Percentiles rank a stretch among this genome's conserved stretches.
Evolutionary conservation across 1,139 yeast genomes (phyloP).

Genomic region (Debaryomyces fabryi): DNA sequence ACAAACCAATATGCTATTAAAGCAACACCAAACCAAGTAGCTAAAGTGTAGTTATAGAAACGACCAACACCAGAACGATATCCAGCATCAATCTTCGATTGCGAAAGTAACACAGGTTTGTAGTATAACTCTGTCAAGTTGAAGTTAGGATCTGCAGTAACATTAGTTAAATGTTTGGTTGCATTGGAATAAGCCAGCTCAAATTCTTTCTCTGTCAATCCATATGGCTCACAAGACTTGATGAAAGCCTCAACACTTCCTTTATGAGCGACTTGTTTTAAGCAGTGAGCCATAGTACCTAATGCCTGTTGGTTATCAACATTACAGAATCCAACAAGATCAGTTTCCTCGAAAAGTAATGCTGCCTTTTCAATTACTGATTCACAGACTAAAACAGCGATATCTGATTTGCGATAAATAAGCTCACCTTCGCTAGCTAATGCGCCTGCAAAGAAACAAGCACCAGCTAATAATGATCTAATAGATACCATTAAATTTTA

Average conservation of each 20-base stretch:
- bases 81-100: slow-evolving; percentile 30
- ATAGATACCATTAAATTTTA: neutral
- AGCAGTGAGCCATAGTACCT: slow-evolving; percentile 37
- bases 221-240: slow-evolving; percentile 24
- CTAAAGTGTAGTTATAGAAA: slow-evolving; percentile 45
- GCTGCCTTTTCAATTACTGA: slow-evolving; percentile 27
- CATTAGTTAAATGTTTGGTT: slow-evolving; percentile 30
- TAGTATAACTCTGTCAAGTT: slow-evolving; percentile 29
- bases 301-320: slow-evolving; percentile 33
- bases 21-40: slow-evolving; percentile 51
- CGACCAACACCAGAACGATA: slow-evolving; percentile 41
- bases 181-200: slow-evolving; percentile 42
- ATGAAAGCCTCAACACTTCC: slow-evolving; percentile 20
- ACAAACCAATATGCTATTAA: slow-evolving; percentile 52
- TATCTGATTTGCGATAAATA: slow-evolving; percentile 19
- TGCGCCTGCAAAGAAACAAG: neutral
- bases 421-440: slow-evolving; percentile 14
- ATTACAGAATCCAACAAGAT: slow-evolving; percentile 28
- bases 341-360: slow-evolving; percentile 29
- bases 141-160: slow-evolving; percentile 31
- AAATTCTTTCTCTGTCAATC: slow-evolving; percentile 32
- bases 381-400: slow-evolving; percentile 32
- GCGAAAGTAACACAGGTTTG: slow-evolving; percentile 30
- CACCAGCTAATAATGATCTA: neutral
- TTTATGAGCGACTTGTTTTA: slow-evolving; percentile 22